Evolutionary conservation across 805 yeast genomes (phyloP).

Genomic region (Ogataea trehaloabstinens): DNA sequence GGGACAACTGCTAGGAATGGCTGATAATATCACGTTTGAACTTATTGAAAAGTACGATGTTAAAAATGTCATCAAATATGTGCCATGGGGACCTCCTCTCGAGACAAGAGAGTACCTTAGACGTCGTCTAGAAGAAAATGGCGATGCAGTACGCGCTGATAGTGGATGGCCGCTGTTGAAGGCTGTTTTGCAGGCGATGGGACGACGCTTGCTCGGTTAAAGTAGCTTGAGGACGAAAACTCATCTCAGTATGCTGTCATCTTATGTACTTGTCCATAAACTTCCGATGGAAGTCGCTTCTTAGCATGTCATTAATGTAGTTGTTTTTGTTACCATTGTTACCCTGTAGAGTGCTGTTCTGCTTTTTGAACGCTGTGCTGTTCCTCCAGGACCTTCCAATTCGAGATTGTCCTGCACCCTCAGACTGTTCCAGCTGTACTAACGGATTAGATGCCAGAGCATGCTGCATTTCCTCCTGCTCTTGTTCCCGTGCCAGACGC

Average conservation of each 20-base stretch:
- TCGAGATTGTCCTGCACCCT: slow-evolving; percentile 8
- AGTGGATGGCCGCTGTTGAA: slow-evolving; percentile 73
- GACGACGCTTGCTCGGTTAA: slow-evolving; percentile 8
- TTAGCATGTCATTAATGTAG: slow-evolving; percentile 31
- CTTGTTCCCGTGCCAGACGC: slow-evolving; percentile 25
- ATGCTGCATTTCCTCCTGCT: slow-evolving; percentile 20
- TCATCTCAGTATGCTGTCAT: too few species aligned
- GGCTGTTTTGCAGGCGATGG: slow-evolving; percentile 43
- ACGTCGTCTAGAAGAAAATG: slow-evolving; percentile 92
- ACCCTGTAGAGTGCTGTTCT: slow-evolving; percentile 9
- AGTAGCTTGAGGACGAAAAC: too few species aligned
- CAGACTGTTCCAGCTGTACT: slow-evolving; percentile 11
- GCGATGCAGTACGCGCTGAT: slow-evolving; percentile 87
- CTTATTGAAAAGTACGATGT: slow-evolving; percentile 63
- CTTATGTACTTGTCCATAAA: slow-evolving; percentile 40
- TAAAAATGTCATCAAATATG: slow-evolving; percentile 83
- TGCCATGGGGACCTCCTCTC: slow-evolving; percentile 96
- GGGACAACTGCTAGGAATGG: slow-evolving; percentile 95
- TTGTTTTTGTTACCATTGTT: slow-evolving; percentile 20
- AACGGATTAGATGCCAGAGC: slow-evolving; percentile 30
- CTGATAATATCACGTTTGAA: slow-evolving; percentile 81
- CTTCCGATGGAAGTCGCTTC: slow-evolving; percentile 40
- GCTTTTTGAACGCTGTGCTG: slow-evolving; percentile 28
- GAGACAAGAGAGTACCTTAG: slow-evolving; percentile 88
- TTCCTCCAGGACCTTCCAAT: slow-evolving; percentile 36